These are phyloP conservation scores for Colletotrichum tamarilloi DNA, from an alignment of 2,329 filamentous ascomycete species.

Conservation along the genomic window DNA sequence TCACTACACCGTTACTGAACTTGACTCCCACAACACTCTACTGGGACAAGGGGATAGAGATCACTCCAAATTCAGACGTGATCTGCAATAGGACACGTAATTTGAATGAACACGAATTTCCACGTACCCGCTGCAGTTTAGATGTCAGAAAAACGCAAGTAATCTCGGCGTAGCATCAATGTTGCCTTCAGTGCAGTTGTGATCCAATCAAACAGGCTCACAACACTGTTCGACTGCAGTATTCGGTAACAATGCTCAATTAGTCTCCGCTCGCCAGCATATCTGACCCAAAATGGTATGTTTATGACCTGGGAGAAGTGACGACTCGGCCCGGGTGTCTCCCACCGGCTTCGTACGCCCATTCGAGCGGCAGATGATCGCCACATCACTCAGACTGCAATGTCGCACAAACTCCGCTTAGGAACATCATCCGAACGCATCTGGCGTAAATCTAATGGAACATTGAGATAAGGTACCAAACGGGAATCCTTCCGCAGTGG, in stretches of 20 bases:
- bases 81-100: neutral
- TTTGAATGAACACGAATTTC: neutral
- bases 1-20: conserved; percentile 14
- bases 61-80: neutral
- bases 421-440: neutral
- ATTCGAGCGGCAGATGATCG: neutral
- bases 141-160: neutral
- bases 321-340: neutral
- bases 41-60: neutral
- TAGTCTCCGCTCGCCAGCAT: neutral
- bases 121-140: neutral
- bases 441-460: neutral
- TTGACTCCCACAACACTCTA: neutral
- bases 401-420: neutral
- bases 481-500: neutral
- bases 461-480: neutral
- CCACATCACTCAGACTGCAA: neutral
- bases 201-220: neutral
- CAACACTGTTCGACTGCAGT: neutral
- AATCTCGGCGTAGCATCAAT: neutral
- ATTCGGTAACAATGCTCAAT: neutral
- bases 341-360: too few relatives aligned
- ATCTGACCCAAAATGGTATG: neutral
- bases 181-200: neutral
- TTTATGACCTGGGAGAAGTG: neutral